phyloP scores from a whole-genome alignment of 768 basidiomycete genomes.

The Pluteus cervinus region DNA sequence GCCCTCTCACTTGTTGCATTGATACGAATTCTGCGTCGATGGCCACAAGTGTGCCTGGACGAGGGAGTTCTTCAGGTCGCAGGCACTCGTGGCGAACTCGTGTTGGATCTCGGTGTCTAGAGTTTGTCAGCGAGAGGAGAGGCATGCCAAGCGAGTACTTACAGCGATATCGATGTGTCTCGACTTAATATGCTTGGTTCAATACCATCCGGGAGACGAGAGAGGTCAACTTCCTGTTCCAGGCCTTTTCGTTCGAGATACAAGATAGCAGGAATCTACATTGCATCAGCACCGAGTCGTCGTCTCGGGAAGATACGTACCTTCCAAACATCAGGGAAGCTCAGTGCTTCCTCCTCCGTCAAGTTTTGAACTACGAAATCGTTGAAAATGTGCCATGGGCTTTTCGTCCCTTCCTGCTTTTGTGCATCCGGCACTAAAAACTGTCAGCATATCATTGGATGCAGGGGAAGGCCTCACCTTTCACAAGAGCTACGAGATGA shows the following conservation, averaged over 20 bases:
- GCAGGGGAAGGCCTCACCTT: conserved; percentile 42
- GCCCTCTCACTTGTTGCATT: conserved; percentile 73
- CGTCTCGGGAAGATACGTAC: conserved; percentile 34
- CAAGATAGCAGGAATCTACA: conserved; percentile 81
- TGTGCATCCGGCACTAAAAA: conserved; percentile 55
- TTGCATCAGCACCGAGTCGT: conserved; percentile 10
- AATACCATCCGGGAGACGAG: conserved; percentile 53
- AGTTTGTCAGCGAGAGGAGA: conserved; percentile 1
- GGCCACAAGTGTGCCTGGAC: conserved; percentile 80
- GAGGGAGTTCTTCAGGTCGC: conserved; percentile 69
- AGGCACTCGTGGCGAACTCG: conserved; percentile 78
- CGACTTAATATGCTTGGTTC: conserved; percentile 73
- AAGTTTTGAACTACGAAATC: conserved; percentile 89
- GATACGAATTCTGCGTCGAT: conserved; percentile 98
- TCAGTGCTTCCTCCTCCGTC: conserved; percentile 79
- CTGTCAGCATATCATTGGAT: background rate
- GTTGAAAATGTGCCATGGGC: conserved; percentile 93
- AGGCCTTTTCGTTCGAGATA: conserved; percentile 78
- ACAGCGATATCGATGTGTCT: conserved; percentile 89
- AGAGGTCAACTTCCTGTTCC: conserved; percentile 52
- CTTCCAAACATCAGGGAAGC: conserved; percentile 91
- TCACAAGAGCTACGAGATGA: conserved; percentile 86
- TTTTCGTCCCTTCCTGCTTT: conserved; percentile 27
- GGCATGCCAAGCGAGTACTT: conserved; percentile 4
- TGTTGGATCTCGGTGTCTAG: conserved; percentile 68